Evolutionary conservation across 768 basidiomycete genomes (phyloP).

Genomic region (Lentinula raphanica): DNA sequence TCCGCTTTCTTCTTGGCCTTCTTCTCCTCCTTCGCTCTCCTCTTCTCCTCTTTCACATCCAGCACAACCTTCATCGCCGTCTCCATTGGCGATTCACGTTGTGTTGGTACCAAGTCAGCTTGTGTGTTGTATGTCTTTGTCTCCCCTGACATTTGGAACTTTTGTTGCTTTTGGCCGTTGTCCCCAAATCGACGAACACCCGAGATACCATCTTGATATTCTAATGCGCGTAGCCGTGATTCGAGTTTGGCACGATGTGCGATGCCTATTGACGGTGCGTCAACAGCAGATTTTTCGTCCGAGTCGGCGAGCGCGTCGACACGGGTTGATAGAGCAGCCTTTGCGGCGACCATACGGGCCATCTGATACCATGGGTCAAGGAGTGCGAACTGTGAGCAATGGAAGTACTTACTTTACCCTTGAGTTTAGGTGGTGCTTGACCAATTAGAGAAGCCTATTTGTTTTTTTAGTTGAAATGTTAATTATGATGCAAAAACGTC

Average conservation of each 20-base stretch:
- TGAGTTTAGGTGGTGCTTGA: slow-evolving; percentile 95
- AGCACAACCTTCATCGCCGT: slow-evolving; percentile 66
- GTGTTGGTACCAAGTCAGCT: slow-evolving; percentile 86
- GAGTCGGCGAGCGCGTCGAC: slow-evolving; percentile 94
- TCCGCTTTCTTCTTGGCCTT: slow-evolving; percentile 64
- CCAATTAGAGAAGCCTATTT: slow-evolving; percentile 87
- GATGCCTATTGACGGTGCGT: slow-evolving; percentile 83
- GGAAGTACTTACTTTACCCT: slow-evolving; percentile 73
- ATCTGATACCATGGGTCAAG: slow-evolving; percentile 46
- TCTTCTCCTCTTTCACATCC: slow-evolving; percentile 88
- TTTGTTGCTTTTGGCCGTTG: slow-evolving; percentile 68
- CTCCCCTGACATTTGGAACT: slow-evolving; percentile 78
- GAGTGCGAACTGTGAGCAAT: background rate
- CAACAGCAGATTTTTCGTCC: slow-evolving; percentile 81
- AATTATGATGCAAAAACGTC: no score
- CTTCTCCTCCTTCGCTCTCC: slow-evolving; percentile 72
- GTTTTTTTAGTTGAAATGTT: no score
- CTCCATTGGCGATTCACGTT: slow-evolving; percentile 73
- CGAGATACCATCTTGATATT: slow-evolving; percentile 72
- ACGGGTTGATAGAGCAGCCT: slow-evolving; percentile 94
- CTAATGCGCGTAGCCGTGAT: slow-evolving; percentile 84
- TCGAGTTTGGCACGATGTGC: slow-evolving; percentile 95
- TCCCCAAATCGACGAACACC: slow-evolving; percentile 64
- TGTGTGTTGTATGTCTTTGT: slow-evolving; percentile 81
- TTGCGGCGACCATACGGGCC: slow-evolving; percentile 99